Conservation (phyloP, 495 filamentous ascomycete species). For the Tuber umbilicatum region DNA sequence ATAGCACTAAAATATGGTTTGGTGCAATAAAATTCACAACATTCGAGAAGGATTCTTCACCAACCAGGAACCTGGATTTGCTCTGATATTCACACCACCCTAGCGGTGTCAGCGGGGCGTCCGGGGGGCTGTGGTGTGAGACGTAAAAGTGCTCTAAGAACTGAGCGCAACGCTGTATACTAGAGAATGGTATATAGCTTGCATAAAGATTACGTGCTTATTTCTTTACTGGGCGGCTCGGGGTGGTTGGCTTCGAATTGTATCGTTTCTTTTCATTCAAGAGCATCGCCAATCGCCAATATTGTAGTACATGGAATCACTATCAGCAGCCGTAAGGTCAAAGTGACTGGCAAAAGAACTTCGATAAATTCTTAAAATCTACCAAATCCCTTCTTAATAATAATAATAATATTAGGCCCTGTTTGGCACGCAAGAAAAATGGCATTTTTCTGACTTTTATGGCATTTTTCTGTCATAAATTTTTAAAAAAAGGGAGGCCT, state of each 20-base stretch:
- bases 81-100: neutral
- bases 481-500: no score
- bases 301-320: neutral
- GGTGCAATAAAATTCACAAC: neutral
- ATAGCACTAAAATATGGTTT: neutral
- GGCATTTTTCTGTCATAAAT: no score
- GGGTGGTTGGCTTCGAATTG: neutral
- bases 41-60: neutral
- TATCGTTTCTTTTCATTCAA: neutral
- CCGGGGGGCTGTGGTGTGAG: neutral
- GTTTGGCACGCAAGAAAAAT: no score
- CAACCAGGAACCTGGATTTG: neutral
- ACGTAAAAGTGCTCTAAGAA: neutral
- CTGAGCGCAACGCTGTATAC: neutral
- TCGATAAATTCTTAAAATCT: neutral
- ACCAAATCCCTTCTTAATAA: neutral
- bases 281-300: neutral
- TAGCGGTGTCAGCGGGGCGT: neutral
- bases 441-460: no score
- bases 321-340: neutral
- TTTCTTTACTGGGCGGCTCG: no score
- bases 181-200: neutral
- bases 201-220: neutral
- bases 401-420: no score
- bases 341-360: no score